Conservation (phyloP, 106 monocot species). For the Acanthochlamys bracteata region DNA sequence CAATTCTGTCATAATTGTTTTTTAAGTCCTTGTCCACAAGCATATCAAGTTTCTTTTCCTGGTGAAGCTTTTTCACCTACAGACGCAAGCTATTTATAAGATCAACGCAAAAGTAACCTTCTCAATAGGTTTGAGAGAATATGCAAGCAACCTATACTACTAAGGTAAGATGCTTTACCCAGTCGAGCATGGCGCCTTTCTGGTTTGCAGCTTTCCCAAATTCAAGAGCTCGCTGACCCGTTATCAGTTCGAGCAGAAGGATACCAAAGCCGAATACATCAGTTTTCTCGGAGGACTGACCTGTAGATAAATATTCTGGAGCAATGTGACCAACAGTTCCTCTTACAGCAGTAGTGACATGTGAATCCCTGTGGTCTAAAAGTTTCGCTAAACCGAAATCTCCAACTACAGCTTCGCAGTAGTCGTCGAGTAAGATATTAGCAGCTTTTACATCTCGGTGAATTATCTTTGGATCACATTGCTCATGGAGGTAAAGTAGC, state of each 20-base stretch:
- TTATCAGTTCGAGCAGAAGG: slow-evolving; percentile 54
- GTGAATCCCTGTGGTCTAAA: slow-evolving; percentile 31
- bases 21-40: slow-evolving; percentile 59
- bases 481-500: slow-evolving; percentile 36
- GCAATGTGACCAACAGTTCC: slow-evolving; percentile 45
- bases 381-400: slow-evolving; percentile 48
- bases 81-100: neutral
- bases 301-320: slow-evolving; percentile 55
- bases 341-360: slow-evolving; percentile 38
- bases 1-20: slow-evolving; percentile 42
- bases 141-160: too few relatives aligned
- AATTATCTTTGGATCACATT: slow-evolving; percentile 46
- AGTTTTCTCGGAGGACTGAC: slow-evolving; percentile 71
- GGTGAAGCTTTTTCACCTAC: slow-evolving; percentile 61
- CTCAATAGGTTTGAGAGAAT: too few relatives aligned
- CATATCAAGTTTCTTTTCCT: slow-evolving; percentile 49
- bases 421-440: slow-evolving; percentile 44
- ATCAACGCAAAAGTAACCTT: too few relatives aligned
- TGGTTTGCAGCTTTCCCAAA: slow-evolving; percentile 48
- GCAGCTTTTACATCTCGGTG: slow-evolving; percentile 49
- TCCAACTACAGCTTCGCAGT: slow-evolving; percentile 34
- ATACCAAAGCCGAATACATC: slow-evolving; percentile 76
- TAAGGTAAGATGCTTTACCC: slow-evolving; percentile 25
- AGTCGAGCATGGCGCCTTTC: slow-evolving; percentile 63
- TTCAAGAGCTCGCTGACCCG: slow-evolving; percentile 55